Evolutionary conservation across 2,329 filamentous ascomycete species (phyloP).

Genomic region (Fusarium ambrosium): DNA sequence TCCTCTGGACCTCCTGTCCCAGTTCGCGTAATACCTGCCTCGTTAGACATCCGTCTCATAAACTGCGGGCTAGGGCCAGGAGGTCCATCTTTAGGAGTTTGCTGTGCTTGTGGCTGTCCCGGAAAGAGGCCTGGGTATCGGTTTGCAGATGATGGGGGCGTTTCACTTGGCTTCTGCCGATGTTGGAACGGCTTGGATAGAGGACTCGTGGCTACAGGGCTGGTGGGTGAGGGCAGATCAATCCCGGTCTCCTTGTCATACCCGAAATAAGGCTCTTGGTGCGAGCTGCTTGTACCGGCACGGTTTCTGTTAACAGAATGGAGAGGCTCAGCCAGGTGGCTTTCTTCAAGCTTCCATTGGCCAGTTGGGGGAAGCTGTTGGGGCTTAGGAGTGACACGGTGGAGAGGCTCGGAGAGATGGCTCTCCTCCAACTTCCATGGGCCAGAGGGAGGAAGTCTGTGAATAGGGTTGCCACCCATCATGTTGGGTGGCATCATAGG

Average conservation of each 20-base stretch:
- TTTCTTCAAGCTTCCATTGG: constrained; percentile 68
- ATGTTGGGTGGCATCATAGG: constrained; percentile 42
- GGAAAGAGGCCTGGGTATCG: constrained; percentile 64
- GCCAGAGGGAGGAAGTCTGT: constrained; percentile 58
- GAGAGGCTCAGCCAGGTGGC: constrained; percentile 65
- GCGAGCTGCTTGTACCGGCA: constrained; percentile 49
- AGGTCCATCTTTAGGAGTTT: constrained; percentile 23
- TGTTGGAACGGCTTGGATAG: constrained; percentile 33
- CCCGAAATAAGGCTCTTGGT: constrained; percentile 48
- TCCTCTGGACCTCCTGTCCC: constrained; percentile 42
- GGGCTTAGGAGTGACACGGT: constrained; percentile 45
- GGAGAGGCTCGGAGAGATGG: constrained; percentile 64
- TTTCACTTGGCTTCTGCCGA: constrained; percentile 51
- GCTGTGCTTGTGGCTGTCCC: constrained; percentile 37
- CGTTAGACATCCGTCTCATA: constrained; percentile 25
- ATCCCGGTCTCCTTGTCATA: constrained; percentile 63
- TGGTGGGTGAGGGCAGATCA: constrained; percentile 28
- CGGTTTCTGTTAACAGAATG: constrained; percentile 52
- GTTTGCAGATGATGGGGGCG: constrained; percentile 65
- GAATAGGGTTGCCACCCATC: constrained; percentile 53
- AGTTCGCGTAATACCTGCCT: constrained; percentile 52
- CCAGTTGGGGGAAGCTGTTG: constrained; percentile 58
- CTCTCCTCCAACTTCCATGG: constrained; percentile 70
- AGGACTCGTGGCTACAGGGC: not conserved
- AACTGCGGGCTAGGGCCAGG: constrained; percentile 32